These are phyloP conservation scores for Acmispon strigosus DNA, from an alignment of 306 rosid genomes.

Conservation along the genomic window DNA sequence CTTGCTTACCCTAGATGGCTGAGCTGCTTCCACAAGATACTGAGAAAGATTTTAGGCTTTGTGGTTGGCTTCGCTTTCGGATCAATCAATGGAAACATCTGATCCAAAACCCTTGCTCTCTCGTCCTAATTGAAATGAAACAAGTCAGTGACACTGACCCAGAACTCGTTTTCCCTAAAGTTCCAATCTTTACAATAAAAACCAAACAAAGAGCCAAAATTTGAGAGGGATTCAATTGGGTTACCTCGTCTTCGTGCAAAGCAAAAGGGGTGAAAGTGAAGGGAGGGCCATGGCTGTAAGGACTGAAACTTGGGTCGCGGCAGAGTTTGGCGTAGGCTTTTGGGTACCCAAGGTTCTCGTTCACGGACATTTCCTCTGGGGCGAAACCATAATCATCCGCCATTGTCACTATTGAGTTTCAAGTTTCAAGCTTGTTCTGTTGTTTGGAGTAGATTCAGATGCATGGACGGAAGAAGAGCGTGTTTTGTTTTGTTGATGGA, in stretches of 20 bases:
- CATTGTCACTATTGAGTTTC: slow-evolving; percentile 33
- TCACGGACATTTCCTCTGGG: slow-evolving; percentile 53
- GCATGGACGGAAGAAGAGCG: background rate
- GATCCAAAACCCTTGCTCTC: slow-evolving; percentile 49
- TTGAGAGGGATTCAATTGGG: background rate
- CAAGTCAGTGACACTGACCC: slow-evolving; percentile 13
- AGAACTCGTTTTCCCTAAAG: background rate
- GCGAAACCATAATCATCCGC: slow-evolving; percentile 48
- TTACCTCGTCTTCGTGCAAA: slow-evolving; percentile 70
- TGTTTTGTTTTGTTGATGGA: slow-evolving; percentile 18
- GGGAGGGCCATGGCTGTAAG: slow-evolving; percentile 74
- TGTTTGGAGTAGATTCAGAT: background rate
- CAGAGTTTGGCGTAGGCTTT: slow-evolving; percentile 67
- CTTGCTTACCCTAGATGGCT: slow-evolving; percentile 75
- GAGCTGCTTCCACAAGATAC: slow-evolving; percentile 92
- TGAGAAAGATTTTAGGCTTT: slow-evolving; percentile 64
- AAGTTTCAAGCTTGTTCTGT: background rate
- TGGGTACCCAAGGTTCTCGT: slow-evolving; percentile 74
- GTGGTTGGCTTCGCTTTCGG: slow-evolving; percentile 71
- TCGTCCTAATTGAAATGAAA: slow-evolving; percentile 33
- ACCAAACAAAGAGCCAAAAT: background rate
- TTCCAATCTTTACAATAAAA: background rate
- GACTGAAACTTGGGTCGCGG: slow-evolving; percentile 41
- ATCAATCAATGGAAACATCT: slow-evolving; percentile 62
- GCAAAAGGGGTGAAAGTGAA: slow-evolving; percentile 67